Evolutionary conservation across 495 filamentous ascomycete genomes (phyloP), one percentile per base, ranked within the genome.

Genomic region (Hypoxylon fuscum): DNA sequence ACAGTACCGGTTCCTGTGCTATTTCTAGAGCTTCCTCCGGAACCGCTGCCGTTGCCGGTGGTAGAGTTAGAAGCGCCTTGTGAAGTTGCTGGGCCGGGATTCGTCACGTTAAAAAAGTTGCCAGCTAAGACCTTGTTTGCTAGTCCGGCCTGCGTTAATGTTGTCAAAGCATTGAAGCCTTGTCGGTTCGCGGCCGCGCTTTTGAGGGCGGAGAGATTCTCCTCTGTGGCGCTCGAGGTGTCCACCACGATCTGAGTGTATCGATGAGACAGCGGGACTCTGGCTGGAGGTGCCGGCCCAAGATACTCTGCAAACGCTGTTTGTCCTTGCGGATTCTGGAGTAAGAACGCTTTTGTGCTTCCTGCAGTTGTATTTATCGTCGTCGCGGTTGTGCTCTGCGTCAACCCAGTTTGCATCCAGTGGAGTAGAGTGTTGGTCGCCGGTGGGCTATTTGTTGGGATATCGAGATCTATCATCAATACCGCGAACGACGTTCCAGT

Each of bases 31-130:
- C 42, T 41, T 25, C 38, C n/a, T n/a, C n/a, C n/a, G n/a, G n/a
- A n/a, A n/a, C n/a, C n/a, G n/a, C n/a, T n/a, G n/a, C n/a, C n/a
- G n/a, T n/a, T 27, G 5, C 59, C 55, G 22, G 45, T 51, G 23
- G 68, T 54, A n/a, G 65, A 60, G 50, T 62, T 64, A 6, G 62
- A 50, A 41, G 58, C 17, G 21, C 42, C 58, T 15, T 14, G 14
- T 2, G 31, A 11, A 12, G 12, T 42, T 27, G 38, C 73, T 18
- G 75, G 77, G 23, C 76, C 76, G 0, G 74, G 69, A 61, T 80
- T 80, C 9, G 75, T 79, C 14, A 79, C 77, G 37, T 78, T 76
- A 54, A 70, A 80, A 46, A 68, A 79, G 54, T 77, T 80, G n/a
- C 73, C 77, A 7, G 76, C 77, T 9, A 78, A 57, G 7, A 76